Percentiles rank a stretch among this genome's conserved stretches.
Evolutionary conservation across 805 yeast genomes (phyloP).

Genomic region (Wickerhamomyces ciferrii): DNA sequence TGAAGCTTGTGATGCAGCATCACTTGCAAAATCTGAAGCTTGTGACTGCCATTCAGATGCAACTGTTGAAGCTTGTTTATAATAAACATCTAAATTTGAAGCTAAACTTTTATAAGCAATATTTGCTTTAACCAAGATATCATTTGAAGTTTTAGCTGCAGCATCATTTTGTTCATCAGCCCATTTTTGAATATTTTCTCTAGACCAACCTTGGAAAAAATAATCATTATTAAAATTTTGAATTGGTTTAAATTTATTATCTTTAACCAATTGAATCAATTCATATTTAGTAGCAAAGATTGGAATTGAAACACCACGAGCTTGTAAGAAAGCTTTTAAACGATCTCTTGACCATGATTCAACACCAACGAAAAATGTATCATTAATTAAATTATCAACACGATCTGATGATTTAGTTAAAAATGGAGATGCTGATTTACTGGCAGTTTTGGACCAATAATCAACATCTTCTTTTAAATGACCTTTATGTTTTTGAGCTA

Average conservation of each 20-base stretch:
- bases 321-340: slow-evolving; percentile 34
- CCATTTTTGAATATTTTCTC: slow-evolving; percentile 36
- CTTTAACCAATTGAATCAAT: slow-evolving; percentile 33
- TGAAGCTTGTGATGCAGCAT: slow-evolving; percentile 14
- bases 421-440: slow-evolving; percentile 28
- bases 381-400: slow-evolving; percentile 33
- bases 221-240: slow-evolving; percentile 22
- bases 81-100: slow-evolving; percentile 7
- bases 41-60: slow-evolving; percentile 3
- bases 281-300: slow-evolving; percentile 33
- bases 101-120: slow-evolving; percentile 16
- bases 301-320: slow-evolving; percentile 35
- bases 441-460: slow-evolving; percentile 27
- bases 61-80: slow-evolving; percentile 11
- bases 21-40: slow-evolving; percentile 12
- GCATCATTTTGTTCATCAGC: slow-evolving; percentile 24
- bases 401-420: slow-evolving; percentile 27
- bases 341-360: slow-evolving; percentile 43
- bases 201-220: slow-evolving; percentile 33
- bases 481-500: slow-evolving; percentile 29
- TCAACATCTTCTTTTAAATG: slow-evolving; percentile 33
- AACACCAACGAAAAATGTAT: slow-evolving; percentile 39
- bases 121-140: slow-evolving; percentile 17
- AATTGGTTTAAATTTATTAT: slow-evolving; percentile 31
- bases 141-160: slow-evolving; percentile 16